Percentiles rank a stretch among this genome's conserved stretches.
phyloP scores from a whole-genome alignment of 2,329 filamentous ascomycete genomes.

The Xylaria arbuscula region DNA sequence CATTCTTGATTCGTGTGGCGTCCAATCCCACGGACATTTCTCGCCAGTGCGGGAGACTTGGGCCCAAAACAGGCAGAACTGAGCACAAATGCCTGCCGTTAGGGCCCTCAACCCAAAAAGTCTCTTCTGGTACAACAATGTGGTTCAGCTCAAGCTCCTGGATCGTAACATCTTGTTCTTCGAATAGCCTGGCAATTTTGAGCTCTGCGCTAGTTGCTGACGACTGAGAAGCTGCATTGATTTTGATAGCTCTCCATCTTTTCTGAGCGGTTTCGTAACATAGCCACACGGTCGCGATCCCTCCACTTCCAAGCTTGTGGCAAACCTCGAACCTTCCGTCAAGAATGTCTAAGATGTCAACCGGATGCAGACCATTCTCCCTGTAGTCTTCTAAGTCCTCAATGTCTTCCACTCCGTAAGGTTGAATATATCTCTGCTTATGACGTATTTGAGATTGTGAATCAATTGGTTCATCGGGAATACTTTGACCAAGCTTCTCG shows the following conservation, averaged over 20 bases:
- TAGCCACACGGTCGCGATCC: constrained; percentile 38
- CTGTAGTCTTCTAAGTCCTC: constrained; percentile 32
- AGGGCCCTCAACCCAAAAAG: constrained; percentile 30
- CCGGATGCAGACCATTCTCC: constrained; percentile 20
- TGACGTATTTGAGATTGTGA: background rate
- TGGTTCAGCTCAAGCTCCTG: constrained; percentile 24
- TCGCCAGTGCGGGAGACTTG: constrained; percentile 25
- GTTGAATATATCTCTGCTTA: constrained; percentile 11
- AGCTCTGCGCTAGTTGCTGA: constrained; percentile 24
- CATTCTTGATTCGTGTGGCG: constrained; percentile 1
- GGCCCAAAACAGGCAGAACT: constrained; percentile 35
- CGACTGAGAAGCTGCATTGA: constrained; percentile 29
- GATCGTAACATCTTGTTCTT: background rate
- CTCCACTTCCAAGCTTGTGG: constrained; percentile 36
- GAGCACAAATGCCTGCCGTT: constrained; percentile 39
- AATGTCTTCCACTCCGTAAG: constrained; percentile 11
- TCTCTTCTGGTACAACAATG: constrained; percentile 24
- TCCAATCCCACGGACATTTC: background rate
- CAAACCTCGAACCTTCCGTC: constrained; percentile 29
- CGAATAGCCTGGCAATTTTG: background rate
- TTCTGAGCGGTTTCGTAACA: constrained; percentile 30
- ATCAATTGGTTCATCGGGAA: background rate
- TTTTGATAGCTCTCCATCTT: constrained; percentile 38
- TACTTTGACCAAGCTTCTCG: background rate
- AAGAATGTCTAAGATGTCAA: constrained; percentile 21